Evolutionary conservation across 371 early-diverging fungal genomes (phyloP), one percentile per base, ranked within the genome.

Genomic region (Apophysomyces trapeziformis): DNA sequence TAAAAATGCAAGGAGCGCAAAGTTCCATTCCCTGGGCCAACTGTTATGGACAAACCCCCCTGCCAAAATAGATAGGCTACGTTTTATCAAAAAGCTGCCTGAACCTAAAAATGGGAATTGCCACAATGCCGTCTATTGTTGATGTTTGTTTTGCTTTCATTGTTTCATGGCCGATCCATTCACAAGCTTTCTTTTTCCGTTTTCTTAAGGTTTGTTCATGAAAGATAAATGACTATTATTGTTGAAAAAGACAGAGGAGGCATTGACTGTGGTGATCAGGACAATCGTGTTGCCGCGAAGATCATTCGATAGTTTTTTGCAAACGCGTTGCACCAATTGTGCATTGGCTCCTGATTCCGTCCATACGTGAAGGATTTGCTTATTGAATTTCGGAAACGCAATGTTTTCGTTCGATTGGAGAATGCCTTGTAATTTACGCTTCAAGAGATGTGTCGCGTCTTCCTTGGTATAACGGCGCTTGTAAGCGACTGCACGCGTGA

Each of bases 281-380:
- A 77, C 58, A 43, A 77, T 65, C 7, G 74, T 71, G 41, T 77
- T 66, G 7, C 41, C 58, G 43, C 59, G 21, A 3, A 71, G 47
- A 18, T 47, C 12, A 0, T 32, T 9, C 1, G 66, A 54, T 7
- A 73, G 21, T 35, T 71, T 68, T 12, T 59, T 37, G 32, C 67
- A 69, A 6, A 67, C 58, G n/a, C 66, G 68, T 12, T 56, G 56
- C 2, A 77, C 60, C 0, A 68, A 47, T 18, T 64, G 61, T 6
- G 77, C 74, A 65, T 69, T 69, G 47, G 61, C 61, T 16, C 86
- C 86, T 12, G 72, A 78, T n/a, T 79, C 79, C 0, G 82, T 75
- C 86, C 86, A 86, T 18, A 87, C 75, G 65, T 86, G 88, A 46
- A 87, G 63, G 14, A 87, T 85, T 68, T 83, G 85, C 41, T 80